These are phyloP conservation scores for Tuber calosporum DNA, from an alignment of 495 filamentous ascomycete species.

Conservation along the genomic window DNA sequence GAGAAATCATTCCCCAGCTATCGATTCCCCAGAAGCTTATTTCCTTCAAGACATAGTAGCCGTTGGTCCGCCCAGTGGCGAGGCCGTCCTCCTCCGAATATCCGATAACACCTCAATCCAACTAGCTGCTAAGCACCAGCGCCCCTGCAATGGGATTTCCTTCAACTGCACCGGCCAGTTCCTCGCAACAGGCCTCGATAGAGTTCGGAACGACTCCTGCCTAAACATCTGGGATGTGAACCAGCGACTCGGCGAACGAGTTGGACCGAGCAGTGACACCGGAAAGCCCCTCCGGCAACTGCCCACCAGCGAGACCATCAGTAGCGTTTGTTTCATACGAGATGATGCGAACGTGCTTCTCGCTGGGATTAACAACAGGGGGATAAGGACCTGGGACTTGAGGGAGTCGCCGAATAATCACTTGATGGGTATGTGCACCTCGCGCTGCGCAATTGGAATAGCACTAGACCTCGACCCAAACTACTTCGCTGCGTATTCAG, in stretches of 20 bases:
- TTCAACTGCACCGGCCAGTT: conserved; percentile 67
- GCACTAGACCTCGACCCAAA: conserved; percentile 87
- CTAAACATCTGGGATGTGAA: conserved; percentile 91
- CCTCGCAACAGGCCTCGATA: conserved; percentile 80
- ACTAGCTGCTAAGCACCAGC: conserved; percentile 74
- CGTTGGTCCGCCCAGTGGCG: conserved; percentile 75
- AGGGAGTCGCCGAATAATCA: conserved; percentile 53
- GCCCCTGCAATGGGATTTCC: conserved; percentile 83
- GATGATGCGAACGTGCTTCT: conserved; percentile 76
- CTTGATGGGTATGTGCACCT: conserved; percentile 44
- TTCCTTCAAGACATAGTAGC: conserved; percentile 59
- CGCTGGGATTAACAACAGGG: conserved; percentile 75
- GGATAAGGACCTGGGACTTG: conserved; percentile 81
- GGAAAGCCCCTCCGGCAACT: conserved; percentile 63
- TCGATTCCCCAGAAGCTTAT: conserved; percentile 7
- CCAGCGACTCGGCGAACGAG: conserved; percentile 51
- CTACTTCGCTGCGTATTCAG: conserved; percentile 72
- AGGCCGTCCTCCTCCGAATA: conserved; percentile 73
- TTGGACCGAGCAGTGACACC: conserved; percentile 40
- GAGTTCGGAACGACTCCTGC: conserved; percentile 85
- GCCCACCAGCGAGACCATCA: conserved; percentile 77
- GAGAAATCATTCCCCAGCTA: not conserved
- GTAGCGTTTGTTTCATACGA: conserved; percentile 83
- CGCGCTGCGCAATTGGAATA: conserved; percentile 80
- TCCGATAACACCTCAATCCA: conserved; percentile 58